Evolutionary conservation across 2,329 filamentous ascomycete genomes (phyloP), one percentile per base, ranked within the genome.

Genomic region (Sarocladium oryzae): DNA sequence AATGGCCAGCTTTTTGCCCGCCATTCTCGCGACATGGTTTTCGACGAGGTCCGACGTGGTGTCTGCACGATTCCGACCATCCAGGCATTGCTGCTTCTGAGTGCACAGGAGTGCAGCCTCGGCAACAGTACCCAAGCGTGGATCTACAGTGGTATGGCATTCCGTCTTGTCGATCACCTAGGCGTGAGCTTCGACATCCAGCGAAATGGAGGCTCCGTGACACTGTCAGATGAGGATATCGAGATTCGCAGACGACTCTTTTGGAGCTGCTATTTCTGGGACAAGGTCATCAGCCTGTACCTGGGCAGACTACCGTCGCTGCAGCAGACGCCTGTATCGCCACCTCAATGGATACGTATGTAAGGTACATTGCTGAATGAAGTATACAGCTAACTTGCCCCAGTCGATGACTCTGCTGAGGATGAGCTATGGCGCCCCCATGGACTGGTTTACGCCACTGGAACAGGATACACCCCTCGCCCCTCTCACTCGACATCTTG

Each of bases 261-360:
- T 57, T 84, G 80, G 80, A 80, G 77, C 56, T 83, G 79, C 57
- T 84, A 81, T 58, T 79, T 81, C 60, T 84, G 79, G 79, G 80
- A 84, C 57, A 84, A 83, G 60, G 66, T 81, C 51, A 75, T 84
- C 30, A 79, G 76, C 23, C 61, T 84, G 5, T 83, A 83, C 58
- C 75, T 84, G 45, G 79, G 79, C 13, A 69, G 79, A 23, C 72
- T 75, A 2, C 79, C 79, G 1, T 74, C 74, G 1, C 65, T 83
- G 48, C 76, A 79, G 51, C 72, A 81, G 56, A 76, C 78, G 1
- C 69, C 69, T 9, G 75, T 79, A 20, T 79, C 77, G 28, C 78
- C 78, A 1, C 78, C 78, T 1, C 71, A 73, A 30, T 69, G 74
- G 11, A 78, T 82, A 57, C 70, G 76, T 79, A 65, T 61, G 76